Evolutionary conservation across 108 stramenopile species (phyloP).

Genomic region (Skeletonema tropicum): DNA sequence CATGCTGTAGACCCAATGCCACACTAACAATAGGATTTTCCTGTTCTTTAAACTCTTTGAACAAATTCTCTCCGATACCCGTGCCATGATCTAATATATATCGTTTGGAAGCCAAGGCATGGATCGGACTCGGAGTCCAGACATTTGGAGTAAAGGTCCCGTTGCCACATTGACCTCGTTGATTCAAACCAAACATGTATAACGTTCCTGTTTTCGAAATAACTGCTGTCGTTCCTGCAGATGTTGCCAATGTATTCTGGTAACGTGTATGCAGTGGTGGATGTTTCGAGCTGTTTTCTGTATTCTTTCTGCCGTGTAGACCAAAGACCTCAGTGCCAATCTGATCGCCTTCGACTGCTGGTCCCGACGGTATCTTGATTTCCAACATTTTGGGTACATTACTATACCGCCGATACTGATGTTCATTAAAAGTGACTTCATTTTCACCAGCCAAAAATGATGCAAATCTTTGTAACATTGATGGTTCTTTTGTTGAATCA

Average conservation of each 20-base stretch:
- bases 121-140: slow-evolving; percentile 70
- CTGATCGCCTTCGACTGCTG: slow-evolving; percentile 36
- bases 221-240: slow-evolving; percentile 78
- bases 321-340: slow-evolving; percentile 5
- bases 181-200: slow-evolving; percentile 81
- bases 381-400: slow-evolving; percentile 26
- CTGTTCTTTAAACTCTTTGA: slow-evolving; percentile 44
- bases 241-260: slow-evolving; percentile 51
- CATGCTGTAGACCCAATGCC: slow-evolving; percentile 89
- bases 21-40: slow-evolving; percentile 73
- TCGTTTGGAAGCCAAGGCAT: slow-evolving; percentile 45
- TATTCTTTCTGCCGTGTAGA: slow-evolving; percentile 1
- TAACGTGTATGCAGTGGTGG: slow-evolving; percentile 22
- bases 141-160: slow-evolving; percentile 69
- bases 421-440: slow-evolving; percentile 36
- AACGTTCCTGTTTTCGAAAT: slow-evolving; percentile 60
- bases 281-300: not conserved
- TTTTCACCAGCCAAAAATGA: slow-evolving; percentile 42
- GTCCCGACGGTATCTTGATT: slow-evolving; percentile 29
- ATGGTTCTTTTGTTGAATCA: slow-evolving; percentile 2
- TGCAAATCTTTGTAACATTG: slow-evolving; percentile 30
- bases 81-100: slow-evolving; percentile 37
- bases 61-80: slow-evolving; percentile 26
- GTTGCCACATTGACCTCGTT: slow-evolving; percentile 81
- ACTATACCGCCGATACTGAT: slow-evolving; percentile 32